These are phyloP conservation scores for Linnemannia schmuckeri DNA, from an alignment of 192 early-diverging fungal species.

Conservation along the genomic window DNA sequence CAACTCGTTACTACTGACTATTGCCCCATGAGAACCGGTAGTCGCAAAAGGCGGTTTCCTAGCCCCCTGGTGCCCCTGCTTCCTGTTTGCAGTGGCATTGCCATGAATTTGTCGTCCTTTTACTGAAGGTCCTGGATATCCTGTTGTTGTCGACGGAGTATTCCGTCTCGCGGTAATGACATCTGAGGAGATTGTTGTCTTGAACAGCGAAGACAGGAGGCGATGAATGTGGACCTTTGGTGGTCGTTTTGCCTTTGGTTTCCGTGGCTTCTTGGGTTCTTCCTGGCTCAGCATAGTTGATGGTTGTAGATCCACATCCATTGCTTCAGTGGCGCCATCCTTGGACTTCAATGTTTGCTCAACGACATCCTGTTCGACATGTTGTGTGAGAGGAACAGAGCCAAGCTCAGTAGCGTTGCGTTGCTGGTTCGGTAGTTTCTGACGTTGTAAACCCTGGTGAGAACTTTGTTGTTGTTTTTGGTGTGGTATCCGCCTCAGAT, in stretches of 20 bases:
- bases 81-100: background rate
- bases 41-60: background rate
- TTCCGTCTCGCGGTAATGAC: too few relatives aligned
- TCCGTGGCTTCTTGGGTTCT: background rate
- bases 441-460: background rate
- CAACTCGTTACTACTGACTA: constrained; percentile 12
- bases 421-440: background rate
- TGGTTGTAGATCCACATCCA: background rate
- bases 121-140: background rate
- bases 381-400: background rate
- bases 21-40: background rate
- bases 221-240: constrained; percentile 8
- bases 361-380: background rate
- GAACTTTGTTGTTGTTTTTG: background rate
- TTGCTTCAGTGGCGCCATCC: background rate
- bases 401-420: background rate
- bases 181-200: constrained; percentile 9
- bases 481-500: background rate
- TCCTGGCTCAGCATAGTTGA: background rate
- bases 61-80: background rate
- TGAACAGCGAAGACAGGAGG: constrained; percentile 32
- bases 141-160: background rate
- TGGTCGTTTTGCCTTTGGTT: constrained; percentile 17
- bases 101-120: background rate
- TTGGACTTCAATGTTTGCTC: background rate